Percentiles rank a stretch among this genome's conserved stretches.
These are phyloP conservation scores for Wickerhamiella cacticola DNA, from an alignment of 805 yeast species.

Conservation along the genomic window DNA sequence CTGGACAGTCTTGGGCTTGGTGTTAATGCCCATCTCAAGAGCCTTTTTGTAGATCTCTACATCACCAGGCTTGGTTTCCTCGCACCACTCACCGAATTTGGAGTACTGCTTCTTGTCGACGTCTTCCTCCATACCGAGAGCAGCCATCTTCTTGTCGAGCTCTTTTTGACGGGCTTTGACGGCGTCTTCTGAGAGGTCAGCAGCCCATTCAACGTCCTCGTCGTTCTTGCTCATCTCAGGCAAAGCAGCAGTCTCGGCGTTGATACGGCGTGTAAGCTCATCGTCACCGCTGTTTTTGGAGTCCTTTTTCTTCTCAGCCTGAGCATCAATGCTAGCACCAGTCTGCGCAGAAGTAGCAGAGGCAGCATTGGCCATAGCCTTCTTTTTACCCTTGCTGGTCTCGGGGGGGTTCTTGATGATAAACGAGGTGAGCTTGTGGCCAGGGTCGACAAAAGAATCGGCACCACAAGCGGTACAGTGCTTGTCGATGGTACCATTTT, in stretches of 20 bases:
- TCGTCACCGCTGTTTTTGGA: conserved; percentile 43
- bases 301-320: conserved; percentile 30
- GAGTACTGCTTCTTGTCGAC: conserved; percentile 43
- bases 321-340: conserved; percentile 27
- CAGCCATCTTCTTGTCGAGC: conserved; percentile 43
- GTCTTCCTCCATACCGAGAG: conserved; percentile 28
- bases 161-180: conserved; percentile 83
- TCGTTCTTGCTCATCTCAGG: conserved; percentile 36
- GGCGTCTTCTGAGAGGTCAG: conserved; percentile 93
- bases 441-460: conserved; percentile 67
- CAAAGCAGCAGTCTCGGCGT: conserved; percentile 68
- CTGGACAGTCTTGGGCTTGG: conserved; percentile 67
- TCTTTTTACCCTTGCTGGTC: conserved; percentile 37
- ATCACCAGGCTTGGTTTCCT: conserved; percentile 61
- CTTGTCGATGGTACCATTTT: conserved; percentile 61
- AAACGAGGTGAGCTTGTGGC: conserved; percentile 76
- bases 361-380: conserved; percentile 77
- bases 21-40: conserved; percentile 58
- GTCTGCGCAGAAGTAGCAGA: conserved; percentile 22
- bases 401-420: conserved; percentile 78
- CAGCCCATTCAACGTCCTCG: conserved; percentile 90
- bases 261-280: conserved; percentile 62
- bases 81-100: conserved; percentile 83
- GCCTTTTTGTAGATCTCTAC: conserved; percentile 89
- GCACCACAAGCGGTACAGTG: conserved; percentile 99